Base-by-base conservation (phyloP, 2,329 filamentous ascomycete genomes). In the Mycocentrospora acerina region DNA sequence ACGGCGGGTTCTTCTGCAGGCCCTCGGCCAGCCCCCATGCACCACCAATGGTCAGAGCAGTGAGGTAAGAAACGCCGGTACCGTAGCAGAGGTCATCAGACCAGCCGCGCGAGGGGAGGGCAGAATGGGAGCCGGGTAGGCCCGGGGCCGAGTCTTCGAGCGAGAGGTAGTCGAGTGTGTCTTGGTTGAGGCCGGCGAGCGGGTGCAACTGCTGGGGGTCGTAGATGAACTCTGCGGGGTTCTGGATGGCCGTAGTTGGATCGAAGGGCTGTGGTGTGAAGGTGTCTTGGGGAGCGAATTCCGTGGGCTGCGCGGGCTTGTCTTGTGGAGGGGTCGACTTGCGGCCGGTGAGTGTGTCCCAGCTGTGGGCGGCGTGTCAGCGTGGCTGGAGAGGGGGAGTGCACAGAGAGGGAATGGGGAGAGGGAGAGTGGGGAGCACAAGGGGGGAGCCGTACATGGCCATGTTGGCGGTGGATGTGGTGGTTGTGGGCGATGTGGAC, bases 81-180 rank as follows among this genome's bases (percentile, higher is more conserved):
- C 94, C 93, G 69, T 98, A 98, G 73, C 93, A 97, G 44, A 98
- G 81, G 69, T 98, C 93, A 66, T 98, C 93, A 45, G 90, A 95
- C 83, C 95, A 98, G 66, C 93, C 93, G 68, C 93, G 85, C 40
- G 90, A 96, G 29, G 94, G 93, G 37, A 98, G 80, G 37, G 90
- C 86, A 29, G 91, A 94, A 66, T 88, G 86, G 43, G 83, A 80
- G 61, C 90, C 90, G 32, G 90, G 90, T 14, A 95, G 79, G 60
- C 94, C 84, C 46, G 89, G 82, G 18, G 85, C 81, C 33, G 89
- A 88, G 67, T 98, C 94, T 72, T 98, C 93, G 62, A 98, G 84
- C 17, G 86, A 85, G 51, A 98, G 80, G 71, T 98, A 98, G 69
- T 98, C 93, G 60, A 98, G 83, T 1, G 87, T 88, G 59, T 95